Evolutionary conservation across 2,329 filamentous ascomycete genomes (phyloP), one percentile per base, ranked within the genome.

Genomic region (Macroventuria anomochaeta): DNA sequence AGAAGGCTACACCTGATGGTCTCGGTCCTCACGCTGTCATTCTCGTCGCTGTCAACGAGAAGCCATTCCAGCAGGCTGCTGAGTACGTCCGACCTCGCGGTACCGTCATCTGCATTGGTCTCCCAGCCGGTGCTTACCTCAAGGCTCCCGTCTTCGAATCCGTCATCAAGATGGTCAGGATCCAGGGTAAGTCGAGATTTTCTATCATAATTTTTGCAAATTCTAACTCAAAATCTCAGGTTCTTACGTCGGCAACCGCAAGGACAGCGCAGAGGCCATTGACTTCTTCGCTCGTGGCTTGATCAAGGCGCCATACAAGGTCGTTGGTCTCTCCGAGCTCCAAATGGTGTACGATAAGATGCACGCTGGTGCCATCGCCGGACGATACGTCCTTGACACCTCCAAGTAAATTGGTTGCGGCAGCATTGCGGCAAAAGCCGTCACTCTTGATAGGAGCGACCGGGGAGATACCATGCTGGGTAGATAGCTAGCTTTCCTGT

Each of bases 61-160:
- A 88, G 81, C 93, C 93, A 47, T 97, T 97, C 87, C 91, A 96
- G 80, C 93, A 97, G 80, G 93, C 93, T 34, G 87, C 90, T 40
- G 87, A 83, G 76, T 96, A 97, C 77, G 88, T 96, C 58, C 89
- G 93, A 55, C 84, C 91, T 50, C 86, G 87, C 56, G 93, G 93
- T 55, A 84, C 85, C 32, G 89, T 97, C 70, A 85, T 97, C 59
- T 93, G 90, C 77, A 95, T 97, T 69, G 93, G 93, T 70, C 81
- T 97, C 21, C 93, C 93, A 5, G 88, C 90, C 31, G 83, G 87
- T 60, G 71, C 93, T 2, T 89, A 82, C 76, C 83, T 97, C 61
- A 85, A 84, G 65, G 92, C 93, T 1, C 90, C 91, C 32, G 92
- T 97, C 49, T 96, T 97, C 74, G 88, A 93, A 71, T 91, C 89